Evolutionary conservation across 345 rosid species (phyloP).

Genomic region (Eucalyptus erythrocorys): DNA sequence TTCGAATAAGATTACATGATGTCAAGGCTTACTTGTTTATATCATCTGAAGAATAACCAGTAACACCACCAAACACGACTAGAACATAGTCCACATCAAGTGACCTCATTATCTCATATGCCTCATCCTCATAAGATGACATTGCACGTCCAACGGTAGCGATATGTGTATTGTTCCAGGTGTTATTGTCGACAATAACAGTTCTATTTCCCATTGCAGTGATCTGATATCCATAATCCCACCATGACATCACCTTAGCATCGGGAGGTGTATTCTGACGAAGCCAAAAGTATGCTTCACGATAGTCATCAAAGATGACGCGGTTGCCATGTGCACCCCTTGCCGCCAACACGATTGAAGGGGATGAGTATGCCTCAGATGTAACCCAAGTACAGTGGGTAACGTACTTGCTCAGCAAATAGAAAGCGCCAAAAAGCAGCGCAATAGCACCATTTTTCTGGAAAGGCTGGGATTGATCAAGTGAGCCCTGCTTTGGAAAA

Average conservation of each 20-base stretch:
- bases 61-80: slow-evolving; percentile 97
- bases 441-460: slow-evolving; percentile 80
- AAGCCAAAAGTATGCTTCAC: slow-evolving; percentile 99
- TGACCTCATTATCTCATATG: slow-evolving; percentile 89
- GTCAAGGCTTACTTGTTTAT: slow-evolving; percentile 66
- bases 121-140: slow-evolving; percentile 97
- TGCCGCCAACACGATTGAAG: slow-evolving; percentile 96
- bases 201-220: slow-evolving; percentile 98
- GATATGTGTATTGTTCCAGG: slow-evolving; percentile 99
- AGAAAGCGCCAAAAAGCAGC: slow-evolving; percentile 81
- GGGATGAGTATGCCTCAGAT: slow-evolving; percentile 98
- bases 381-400: slow-evolving; percentile 99
- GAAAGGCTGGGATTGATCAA: slow-evolving; percentile 96
- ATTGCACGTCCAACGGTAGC: slow-evolving; percentile 99
- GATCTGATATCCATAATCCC: slow-evolving; percentile 52
- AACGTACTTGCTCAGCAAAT: slow-evolving; percentile 80
- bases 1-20: not conserved
- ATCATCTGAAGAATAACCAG: slow-evolving; percentile 99
- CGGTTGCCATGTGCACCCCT: slow-evolving; percentile 98
- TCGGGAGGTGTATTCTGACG: slow-evolving; percentile 92
- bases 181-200: slow-evolving; percentile 95
- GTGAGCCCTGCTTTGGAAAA: slow-evolving; percentile 32
- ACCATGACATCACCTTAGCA: slow-evolving; percentile 99
- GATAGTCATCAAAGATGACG: slow-evolving; percentile 95
- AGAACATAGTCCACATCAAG: slow-evolving; percentile 95